These are phyloP conservation scores for Dothistroma septosporum DNA, from an alignment of 2,329 filamentous ascomycete species.

Conservation along the genomic window DNA sequence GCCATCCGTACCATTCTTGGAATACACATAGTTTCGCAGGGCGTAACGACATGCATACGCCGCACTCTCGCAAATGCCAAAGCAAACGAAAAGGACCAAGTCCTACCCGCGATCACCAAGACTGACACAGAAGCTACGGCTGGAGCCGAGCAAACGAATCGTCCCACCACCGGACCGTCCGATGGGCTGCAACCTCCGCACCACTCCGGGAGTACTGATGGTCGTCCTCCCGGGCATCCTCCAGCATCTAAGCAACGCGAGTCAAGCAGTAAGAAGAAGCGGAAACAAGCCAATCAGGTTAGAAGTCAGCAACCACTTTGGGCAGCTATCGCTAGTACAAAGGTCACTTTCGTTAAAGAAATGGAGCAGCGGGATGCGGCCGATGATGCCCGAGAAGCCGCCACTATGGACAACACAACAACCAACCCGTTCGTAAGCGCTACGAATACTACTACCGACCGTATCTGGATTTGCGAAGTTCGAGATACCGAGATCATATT, in stretches of 20 bases:
- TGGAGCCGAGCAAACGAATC: slow-evolving; percentile 22
- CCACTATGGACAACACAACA: slow-evolving; percentile 66
- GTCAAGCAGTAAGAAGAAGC: slow-evolving; percentile 70
- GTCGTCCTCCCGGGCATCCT: slow-evolving; percentile 49
- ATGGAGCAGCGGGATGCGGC: slow-evolving; percentile 69
- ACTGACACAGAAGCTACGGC: slow-evolving; percentile 31
- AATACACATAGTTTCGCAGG: slow-evolving; percentile 37
- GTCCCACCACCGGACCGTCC: slow-evolving; percentile 17
- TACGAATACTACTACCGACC: slow-evolving; percentile 55
- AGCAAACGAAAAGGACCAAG: slow-evolving; percentile 33
- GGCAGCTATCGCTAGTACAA: slow-evolving; percentile 91
- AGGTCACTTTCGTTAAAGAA: slow-evolving; percentile 90
- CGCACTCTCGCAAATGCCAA: slow-evolving; percentile 35
- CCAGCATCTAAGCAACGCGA: slow-evolving; percentile 54
- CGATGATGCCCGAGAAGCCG: slow-evolving; percentile 67
- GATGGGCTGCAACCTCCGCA: slow-evolving; percentile 26
- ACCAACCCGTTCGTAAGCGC: slow-evolving; percentile 62
- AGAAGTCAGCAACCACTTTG: slow-evolving; percentile 87
- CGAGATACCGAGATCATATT: slow-evolving; percentile 75
- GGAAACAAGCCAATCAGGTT: slow-evolving; percentile 87
- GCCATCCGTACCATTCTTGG: slow-evolving; percentile 34
- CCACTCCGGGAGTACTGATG: slow-evolving; percentile 40
- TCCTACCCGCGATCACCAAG: slow-evolving; percentile 28
- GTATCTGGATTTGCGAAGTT: slow-evolving; percentile 78
- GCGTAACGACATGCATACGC: slow-evolving; percentile 35